Evolutionary conservation across 169 alveolate species (phyloP).

Genomic region (Babesia microti): DNA sequence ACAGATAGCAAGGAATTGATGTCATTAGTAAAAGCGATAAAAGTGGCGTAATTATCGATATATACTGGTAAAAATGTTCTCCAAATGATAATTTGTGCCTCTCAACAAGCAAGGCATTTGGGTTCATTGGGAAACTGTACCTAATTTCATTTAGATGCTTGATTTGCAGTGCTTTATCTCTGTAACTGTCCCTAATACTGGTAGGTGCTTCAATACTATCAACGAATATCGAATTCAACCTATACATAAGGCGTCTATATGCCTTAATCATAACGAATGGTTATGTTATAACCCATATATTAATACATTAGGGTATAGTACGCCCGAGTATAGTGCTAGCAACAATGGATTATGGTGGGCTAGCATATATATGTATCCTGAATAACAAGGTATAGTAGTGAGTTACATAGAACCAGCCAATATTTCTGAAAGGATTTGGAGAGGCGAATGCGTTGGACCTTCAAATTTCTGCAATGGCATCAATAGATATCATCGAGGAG

Average conservation of each 20-base stretch:
- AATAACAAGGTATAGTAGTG: slow-evolving; percentile 4
- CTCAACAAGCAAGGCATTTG: slow-evolving; percentile 11
- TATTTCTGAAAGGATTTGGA: slow-evolving; percentile 16
- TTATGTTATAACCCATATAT: no score
- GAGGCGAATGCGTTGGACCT: slow-evolving; percentile 32
- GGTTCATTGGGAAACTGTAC: slow-evolving; percentile 5
- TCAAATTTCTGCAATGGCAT: slow-evolving; percentile 38
- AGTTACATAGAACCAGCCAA: slow-evolving; percentile 16
- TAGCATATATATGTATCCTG: slow-evolving; percentile 2
- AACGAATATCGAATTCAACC: no score
- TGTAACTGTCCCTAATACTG: no score
- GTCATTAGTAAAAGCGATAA: background rate
- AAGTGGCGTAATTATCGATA: slow-evolving; percentile 4
- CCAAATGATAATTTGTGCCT: slow-evolving; percentile 1
- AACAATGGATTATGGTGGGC: no score
- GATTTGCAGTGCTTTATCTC: no score
- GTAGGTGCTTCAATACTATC: no score
- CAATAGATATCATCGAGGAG: slow-evolving; percentile 36
- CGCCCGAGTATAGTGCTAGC: no score
- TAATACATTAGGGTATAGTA: no score
- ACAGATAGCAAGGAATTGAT: slow-evolving; percentile 11
- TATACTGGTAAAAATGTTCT: slow-evolving; percentile 9
- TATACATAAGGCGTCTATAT: no score
- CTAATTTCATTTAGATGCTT: no score
- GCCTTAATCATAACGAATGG: no score